Percentiles rank a stretch among this genome's conserved stretches.
Evolutionary conservation across 768 basidiomycete genomes (phyloP).

Genomic region (Candolleomyces eurysporus): DNA sequence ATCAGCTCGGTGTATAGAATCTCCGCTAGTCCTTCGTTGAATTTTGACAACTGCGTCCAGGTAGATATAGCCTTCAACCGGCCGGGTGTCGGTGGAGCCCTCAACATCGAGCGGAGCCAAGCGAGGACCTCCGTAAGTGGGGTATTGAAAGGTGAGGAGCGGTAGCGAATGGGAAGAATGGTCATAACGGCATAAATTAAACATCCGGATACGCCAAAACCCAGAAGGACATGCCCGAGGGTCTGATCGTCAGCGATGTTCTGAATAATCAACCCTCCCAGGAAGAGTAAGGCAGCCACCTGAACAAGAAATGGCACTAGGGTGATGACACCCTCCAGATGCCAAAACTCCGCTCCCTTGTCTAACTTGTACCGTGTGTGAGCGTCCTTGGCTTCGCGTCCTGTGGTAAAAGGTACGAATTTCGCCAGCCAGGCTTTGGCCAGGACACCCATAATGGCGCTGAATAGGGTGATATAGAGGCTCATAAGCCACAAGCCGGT

Average conservation of each 20-base stretch:
- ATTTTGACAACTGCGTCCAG: too few relatives aligned
- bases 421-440: slow-evolving; percentile 21
- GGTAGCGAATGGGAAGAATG: background rate
- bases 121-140: background rate
- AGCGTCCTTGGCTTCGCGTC: slow-evolving; percentile 8
- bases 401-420: slow-evolving; percentile 15
- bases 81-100: too few relatives aligned
- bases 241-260: background rate
- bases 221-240: background rate
- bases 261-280: slow-evolving; percentile 13
- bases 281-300: slow-evolving; percentile 16
- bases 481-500: slow-evolving; percentile 25
- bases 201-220: background rate
- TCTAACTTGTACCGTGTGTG: too few relatives aligned
- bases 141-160: background rate
- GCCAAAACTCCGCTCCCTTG: too few relatives aligned
- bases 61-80: too few relatives aligned
- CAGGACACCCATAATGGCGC: slow-evolving; percentile 25
- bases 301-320: slow-evolving; percentile 8
- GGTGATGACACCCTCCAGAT: too few relatives aligned
- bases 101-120: too few relatives aligned
- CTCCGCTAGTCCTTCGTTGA: background rate
- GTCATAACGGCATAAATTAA: background rate
- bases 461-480: slow-evolving; percentile 20
- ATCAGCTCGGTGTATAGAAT: background rate